Percentiles rank a stretch among this genome's conserved stretches.
phyloP scores from a whole-genome alignment of 352 stramenopile genomes.

The Lagenidium sp. region DNA sequence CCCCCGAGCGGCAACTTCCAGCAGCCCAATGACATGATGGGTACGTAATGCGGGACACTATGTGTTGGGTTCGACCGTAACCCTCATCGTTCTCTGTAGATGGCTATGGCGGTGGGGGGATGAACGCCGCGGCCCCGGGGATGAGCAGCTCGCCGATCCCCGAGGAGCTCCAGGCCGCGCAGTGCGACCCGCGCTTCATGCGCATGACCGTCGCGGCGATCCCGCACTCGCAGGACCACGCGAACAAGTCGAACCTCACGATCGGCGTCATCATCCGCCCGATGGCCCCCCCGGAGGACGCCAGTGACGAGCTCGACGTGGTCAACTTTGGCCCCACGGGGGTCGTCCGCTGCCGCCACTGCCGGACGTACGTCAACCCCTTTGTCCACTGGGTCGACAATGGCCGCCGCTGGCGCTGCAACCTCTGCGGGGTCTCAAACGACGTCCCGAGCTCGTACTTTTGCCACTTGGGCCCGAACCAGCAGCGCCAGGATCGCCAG shows the following conservation, averaged over 20 bases:
- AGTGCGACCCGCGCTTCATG: conserved; percentile 80
- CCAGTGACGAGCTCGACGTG: conserved; percentile 57
- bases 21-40: conserved; percentile 67
- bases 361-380: conserved; percentile 86
- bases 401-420: conserved; percentile 80
- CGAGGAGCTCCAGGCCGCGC: conserved; percentile 61
- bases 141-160: conserved; percentile 37
- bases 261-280: conserved; percentile 82
- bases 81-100: neutral
- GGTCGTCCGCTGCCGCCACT: conserved; percentile 83
- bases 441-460: conserved; percentile 96
- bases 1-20: conserved; percentile 77
- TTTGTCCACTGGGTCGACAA: conserved; percentile 89
- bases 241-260: conserved; percentile 77
- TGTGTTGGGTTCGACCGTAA: neutral
- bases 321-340: conserved; percentile 84
- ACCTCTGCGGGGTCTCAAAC: conserved; percentile 84
- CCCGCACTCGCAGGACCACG: conserved; percentile 76
- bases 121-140: too few species aligned
- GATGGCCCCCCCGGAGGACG: conserved; percentile 52
- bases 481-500: conserved; percentile 90
- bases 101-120: too few species aligned
- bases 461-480: conserved; percentile 94
- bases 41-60: conserved; percentile 17
- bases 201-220: conserved; percentile 64